phyloP scores from a whole-genome alignment of 257 asterid species.

The Anisodus acutangulus region DNA sequence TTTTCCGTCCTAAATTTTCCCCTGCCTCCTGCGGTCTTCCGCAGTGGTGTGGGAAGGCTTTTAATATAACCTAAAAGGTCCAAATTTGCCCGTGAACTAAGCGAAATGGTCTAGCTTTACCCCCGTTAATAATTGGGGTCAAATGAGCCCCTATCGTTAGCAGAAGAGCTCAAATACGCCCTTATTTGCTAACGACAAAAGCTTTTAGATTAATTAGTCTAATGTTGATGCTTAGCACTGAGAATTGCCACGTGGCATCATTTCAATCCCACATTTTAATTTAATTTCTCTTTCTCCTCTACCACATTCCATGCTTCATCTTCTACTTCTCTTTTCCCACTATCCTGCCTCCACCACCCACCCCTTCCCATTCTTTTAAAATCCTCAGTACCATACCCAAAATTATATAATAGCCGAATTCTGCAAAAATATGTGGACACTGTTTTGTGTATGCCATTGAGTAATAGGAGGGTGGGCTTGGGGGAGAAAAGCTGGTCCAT shows the following conservation, averaged over 20 bases:
- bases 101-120: not conserved
- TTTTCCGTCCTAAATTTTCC: not conserved
- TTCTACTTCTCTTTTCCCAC: not conserved
- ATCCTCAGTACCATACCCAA: no score
- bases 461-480: no score
- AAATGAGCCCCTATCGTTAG: no score
- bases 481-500: no score
- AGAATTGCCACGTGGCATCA: not conserved
- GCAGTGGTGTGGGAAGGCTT: not conserved
- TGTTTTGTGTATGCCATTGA: no score
- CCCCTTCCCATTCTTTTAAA: no score
- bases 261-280: not conserved
- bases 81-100: not conserved
- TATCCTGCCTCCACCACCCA: no score
- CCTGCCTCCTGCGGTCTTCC: not conserved
- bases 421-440: no score
- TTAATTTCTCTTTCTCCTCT: not conserved
- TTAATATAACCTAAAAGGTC: not conserved
- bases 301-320: not conserved
- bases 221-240: not conserved
- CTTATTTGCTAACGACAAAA: no score
- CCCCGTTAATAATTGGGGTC: not conserved
- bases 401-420: no score
- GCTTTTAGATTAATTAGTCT: no score
- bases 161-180: not conserved